A percentile compares a stretch with the other conserved stretches of the same genome.
Conservation (phyloP, 2,329 filamentous ascomycete genomes). For the Botrytis pseudocinerea region DNA sequence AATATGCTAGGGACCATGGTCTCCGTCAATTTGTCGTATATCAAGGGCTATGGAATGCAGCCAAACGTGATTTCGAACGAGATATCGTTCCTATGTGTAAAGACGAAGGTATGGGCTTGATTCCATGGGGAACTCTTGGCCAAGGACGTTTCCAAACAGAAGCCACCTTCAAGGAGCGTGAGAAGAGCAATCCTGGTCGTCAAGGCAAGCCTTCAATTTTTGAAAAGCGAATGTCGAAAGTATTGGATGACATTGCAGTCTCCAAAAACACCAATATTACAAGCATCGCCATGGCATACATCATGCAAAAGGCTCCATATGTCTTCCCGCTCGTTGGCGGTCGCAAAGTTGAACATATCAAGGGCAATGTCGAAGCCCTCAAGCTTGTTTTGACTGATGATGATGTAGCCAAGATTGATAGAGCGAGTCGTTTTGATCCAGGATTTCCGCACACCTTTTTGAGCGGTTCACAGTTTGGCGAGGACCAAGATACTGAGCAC, state of each 20-base stretch:
- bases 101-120: constrained; percentile 45
- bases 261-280: constrained; percentile 46
- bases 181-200: background rate
- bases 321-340: constrained; percentile 60
- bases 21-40: constrained; percentile 57
- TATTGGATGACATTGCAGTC: background rate
- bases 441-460: background rate
- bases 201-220: background rate
- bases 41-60: constrained; percentile 55
- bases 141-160: background rate
- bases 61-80: constrained; percentile 57
- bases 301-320: constrained; percentile 55
- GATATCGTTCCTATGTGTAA: constrained; percentile 46
- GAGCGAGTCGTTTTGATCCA: background rate
- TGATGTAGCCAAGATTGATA: constrained; percentile 56
- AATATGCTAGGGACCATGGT: constrained; percentile 50
- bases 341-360: constrained; percentile 57
- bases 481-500: background rate
- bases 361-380: constrained; percentile 56
- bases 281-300: constrained; percentile 56
- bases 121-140: constrained; percentile 34
- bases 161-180: background rate
- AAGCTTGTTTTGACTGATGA: constrained; percentile 51
- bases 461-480: background rate
- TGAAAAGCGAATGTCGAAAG: background rate